Evolutionary conservation across 257 asterid genomes (phyloP), one percentile per base, ranked within the genome.

Genomic region (Voacanga thouarsii): DNA sequence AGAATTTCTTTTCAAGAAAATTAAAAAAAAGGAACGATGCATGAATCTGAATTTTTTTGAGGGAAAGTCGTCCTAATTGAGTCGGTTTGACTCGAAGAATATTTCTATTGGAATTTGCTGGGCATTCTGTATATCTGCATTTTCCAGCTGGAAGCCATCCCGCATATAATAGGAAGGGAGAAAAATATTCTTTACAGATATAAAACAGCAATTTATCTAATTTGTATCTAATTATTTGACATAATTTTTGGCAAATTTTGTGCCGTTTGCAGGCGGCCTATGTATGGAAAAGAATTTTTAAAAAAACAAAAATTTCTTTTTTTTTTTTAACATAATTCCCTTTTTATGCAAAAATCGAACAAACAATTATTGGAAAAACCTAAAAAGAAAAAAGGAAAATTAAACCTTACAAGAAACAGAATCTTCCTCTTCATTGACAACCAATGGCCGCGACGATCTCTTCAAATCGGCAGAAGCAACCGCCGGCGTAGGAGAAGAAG

Each of bases 401-500:
- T 43, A 68, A 68, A 41, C 53, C 73, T 68, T 68, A 68, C 11
- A 3, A 3, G 51, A 68, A 39, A 68, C 53, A 2, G 53, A 47
- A 68, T 12, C 87, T 10, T 80, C 84, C 51, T 78, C 85, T 70
- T 51, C 78, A 43, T 71, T 82, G 72, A 86, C 6, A 33, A 74
- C 82, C 89, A 83, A 51, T 5, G 85, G 88, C 86, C 72, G 71
- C 78, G 77, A 28, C 83, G 82, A 21, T 44, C 90, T 86, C 68
- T 76, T 76, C 1, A 88, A 79, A 84, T 55, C 70, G 7, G 75
- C 44, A 51, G 79, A 72, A 0, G 79, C 12, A n/a, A 86, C 77
- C 24, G 94, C 76, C 30, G 94, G 79, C 24, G 94, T 79, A 77
- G 90, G 79, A 77, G 89, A 80, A 55, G 82, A 80, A 2, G 89